Evolutionary conservation across 495 filamentous ascomycete species (phyloP).

Genomic region (Paragyromitra xinjiangensis): DNA sequence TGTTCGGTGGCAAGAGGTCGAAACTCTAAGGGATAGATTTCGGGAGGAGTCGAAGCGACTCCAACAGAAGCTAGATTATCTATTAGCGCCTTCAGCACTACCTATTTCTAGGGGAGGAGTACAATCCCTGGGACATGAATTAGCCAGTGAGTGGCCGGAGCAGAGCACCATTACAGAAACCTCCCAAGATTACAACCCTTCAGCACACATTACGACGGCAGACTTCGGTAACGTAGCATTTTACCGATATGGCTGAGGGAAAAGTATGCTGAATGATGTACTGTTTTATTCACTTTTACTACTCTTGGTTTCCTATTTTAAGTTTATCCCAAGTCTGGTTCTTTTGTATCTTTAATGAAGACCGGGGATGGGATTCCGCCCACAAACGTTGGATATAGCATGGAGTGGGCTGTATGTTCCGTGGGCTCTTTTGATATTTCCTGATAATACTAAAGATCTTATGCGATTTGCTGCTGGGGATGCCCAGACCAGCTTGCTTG

Average conservation of each 20-base stretch:
- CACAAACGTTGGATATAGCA: not conserved
- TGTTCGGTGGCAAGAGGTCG: conserved; percentile 56
- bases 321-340: not conserved
- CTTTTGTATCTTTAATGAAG: not conserved
- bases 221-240: conserved; percentile 58
- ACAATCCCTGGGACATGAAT: conserved; percentile 16
- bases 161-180: not conserved
- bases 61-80: conserved; percentile 39
- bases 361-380: no score
- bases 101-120: conserved; percentile 3
- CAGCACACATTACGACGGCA: conserved; percentile 55
- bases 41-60: conserved; percentile 48
- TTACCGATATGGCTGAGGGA: conserved; percentile 52
- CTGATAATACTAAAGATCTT: not conserved
- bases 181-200: conserved; percentile 48
- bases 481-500: not conserved
- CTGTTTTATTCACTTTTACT: not conserved
- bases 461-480: not conserved
- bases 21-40: conserved; percentile 56
- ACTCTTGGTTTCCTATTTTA: not conserved
- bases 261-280: not conserved
- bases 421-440: not conserved
- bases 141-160: conserved; percentile 45
- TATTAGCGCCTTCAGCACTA: not conserved
- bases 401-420: no score